Conservation (phyloP, 2,329 filamentous ascomycete genomes). For the Ophioceras dolichostomum region DNA sequence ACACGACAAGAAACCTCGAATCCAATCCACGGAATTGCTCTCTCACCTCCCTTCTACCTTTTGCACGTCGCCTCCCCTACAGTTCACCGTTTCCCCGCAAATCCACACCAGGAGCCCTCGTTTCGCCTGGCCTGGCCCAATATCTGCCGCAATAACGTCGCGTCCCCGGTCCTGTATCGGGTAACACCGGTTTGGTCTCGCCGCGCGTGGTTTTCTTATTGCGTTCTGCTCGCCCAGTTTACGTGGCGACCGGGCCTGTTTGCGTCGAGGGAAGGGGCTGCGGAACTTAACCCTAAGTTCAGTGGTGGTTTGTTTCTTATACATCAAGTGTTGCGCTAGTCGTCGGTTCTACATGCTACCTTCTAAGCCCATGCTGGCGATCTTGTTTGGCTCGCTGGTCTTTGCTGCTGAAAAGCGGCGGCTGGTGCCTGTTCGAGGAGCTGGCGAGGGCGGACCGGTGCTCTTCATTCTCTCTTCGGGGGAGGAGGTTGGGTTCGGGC, state of each 20-base stretch:
- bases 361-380: slow-evolving; percentile 41
- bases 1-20: no score
- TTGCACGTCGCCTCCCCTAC: slow-evolving; percentile 65
- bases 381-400: no score
- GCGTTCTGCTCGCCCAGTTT: slow-evolving; percentile 21
- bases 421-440: no score
- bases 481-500: no score
- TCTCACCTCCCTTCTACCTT: slow-evolving; percentile 1
- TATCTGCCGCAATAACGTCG: slow-evolving; percentile 31
- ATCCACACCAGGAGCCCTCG: slow-evolving; percentile 22
- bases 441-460: slow-evolving; percentile 42
- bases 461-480: slow-evolving; percentile 30
- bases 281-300: slow-evolving; percentile 97
- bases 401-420: slow-evolving; percentile 41
- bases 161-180: slow-evolving; percentile 50
- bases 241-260: slow-evolving; percentile 27
- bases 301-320: slow-evolving; percentile 44
- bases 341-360: slow-evolving; percentile 55
- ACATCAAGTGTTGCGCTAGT: slow-evolving; percentile 51
- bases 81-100: slow-evolving; percentile 67
- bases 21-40: slow-evolving; percentile 1
- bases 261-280: slow-evolving; percentile 46
- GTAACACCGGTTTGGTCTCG: slow-evolving; percentile 30
- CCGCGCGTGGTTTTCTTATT: slow-evolving; percentile 32
- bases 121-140: slow-evolving; percentile 19